These are phyloP conservation scores for Paxillus involutus DNA, from an alignment of 768 basidiomycete species.

Conservation along the genomic window DNA sequence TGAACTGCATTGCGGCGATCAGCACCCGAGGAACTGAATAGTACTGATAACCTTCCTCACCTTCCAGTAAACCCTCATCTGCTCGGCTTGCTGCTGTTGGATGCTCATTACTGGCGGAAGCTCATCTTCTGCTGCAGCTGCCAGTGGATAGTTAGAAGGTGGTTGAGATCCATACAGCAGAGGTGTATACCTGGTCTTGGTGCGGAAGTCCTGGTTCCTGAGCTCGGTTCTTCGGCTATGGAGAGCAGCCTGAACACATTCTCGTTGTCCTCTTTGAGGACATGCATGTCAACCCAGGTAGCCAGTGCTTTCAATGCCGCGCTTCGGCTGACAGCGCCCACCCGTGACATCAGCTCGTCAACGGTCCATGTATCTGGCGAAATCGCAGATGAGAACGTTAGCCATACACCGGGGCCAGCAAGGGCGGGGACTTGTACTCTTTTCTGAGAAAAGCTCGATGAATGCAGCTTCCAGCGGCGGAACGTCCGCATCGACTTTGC, in stretches of 20 bases:
- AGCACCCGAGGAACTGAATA: neutral
- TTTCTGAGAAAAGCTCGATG: constrained; percentile 79
- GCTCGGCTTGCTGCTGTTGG: constrained; percentile 79
- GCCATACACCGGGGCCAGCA: neutral
- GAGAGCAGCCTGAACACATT: constrained; percentile 67
- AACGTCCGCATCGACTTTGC: constrained; percentile 71
- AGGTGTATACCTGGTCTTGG: constrained; percentile 25
- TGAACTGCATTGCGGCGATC: constrained; percentile 51
- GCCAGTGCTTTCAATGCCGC: constrained; percentile 71
- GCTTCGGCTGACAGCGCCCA: constrained; percentile 65
- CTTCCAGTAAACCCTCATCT: constrained; percentile 91
- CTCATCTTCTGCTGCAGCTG: constrained; percentile 43
- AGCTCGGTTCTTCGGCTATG: constrained; percentile 47
- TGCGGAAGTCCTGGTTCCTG: constrained; percentile 20
- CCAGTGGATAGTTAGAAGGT: neutral
- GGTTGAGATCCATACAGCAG: neutral
- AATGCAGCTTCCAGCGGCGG: constrained; percentile 90
- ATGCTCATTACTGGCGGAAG: constrained; percentile 49
- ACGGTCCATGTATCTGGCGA: constrained; percentile 67
- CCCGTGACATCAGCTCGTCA: constrained; percentile 60
- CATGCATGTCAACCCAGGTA: constrained; percentile 83
- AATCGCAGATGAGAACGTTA: neutral
- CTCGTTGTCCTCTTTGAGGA: constrained; percentile 68
- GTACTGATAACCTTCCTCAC: constrained; percentile 35
- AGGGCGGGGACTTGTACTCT: constrained; percentile 40